These are phyloP conservation scores for Lecanicillium sp. DNA, from an alignment of 2,329 filamentous ascomycete species.

Conservation along the genomic window DNA sequence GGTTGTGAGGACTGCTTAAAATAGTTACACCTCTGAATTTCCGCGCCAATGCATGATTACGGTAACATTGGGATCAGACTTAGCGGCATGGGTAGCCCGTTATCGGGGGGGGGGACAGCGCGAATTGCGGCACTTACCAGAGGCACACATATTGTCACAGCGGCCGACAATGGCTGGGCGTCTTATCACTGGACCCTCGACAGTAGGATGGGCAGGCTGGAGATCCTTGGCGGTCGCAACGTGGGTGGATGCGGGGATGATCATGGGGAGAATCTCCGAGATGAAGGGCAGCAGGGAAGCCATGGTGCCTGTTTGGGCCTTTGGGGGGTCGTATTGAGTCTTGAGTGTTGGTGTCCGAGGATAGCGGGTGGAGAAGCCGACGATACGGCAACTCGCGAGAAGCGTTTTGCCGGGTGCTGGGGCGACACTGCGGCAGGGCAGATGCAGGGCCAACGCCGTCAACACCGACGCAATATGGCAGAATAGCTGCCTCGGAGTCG, in stretches of 20 bases:
- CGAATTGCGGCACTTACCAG: slow-evolving; percentile 35
- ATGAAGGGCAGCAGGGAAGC: slow-evolving; percentile 46
- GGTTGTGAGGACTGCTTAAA: slow-evolving; percentile 48
- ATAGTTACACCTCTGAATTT: slow-evolving; percentile 14
- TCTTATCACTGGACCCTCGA: slow-evolving; percentile 24
- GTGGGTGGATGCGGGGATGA: slow-evolving; percentile 49
- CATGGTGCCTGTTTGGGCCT: slow-evolving; percentile 30
- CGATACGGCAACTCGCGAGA: too few relatives aligned
- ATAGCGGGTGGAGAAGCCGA: background rate
- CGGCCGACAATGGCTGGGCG: slow-evolving; percentile 54
- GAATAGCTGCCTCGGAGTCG: too few relatives aligned
- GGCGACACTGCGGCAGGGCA: too few relatives aligned
- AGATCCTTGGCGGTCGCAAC: slow-evolving; percentile 43
- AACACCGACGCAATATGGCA: too few relatives aligned
- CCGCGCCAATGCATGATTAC: background rate
- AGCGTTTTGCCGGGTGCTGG: too few relatives aligned
- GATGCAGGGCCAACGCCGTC: too few relatives aligned
- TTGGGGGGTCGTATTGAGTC: too few relatives aligned
- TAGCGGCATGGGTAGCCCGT: slow-evolving; percentile 3
- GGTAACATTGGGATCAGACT: slow-evolving; percentile 8
- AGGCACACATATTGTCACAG: slow-evolving; percentile 59
- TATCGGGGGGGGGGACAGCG: slow-evolving; percentile 1
- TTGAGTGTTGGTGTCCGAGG: background rate
- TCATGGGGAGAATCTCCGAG: slow-evolving; percentile 52
- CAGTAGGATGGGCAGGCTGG: slow-evolving; percentile 27